These are phyloP conservation scores for Cryptosporidium tyzzeri DNA, from an alignment of 169 alveolate species.

Conservation along the genomic window DNA sequence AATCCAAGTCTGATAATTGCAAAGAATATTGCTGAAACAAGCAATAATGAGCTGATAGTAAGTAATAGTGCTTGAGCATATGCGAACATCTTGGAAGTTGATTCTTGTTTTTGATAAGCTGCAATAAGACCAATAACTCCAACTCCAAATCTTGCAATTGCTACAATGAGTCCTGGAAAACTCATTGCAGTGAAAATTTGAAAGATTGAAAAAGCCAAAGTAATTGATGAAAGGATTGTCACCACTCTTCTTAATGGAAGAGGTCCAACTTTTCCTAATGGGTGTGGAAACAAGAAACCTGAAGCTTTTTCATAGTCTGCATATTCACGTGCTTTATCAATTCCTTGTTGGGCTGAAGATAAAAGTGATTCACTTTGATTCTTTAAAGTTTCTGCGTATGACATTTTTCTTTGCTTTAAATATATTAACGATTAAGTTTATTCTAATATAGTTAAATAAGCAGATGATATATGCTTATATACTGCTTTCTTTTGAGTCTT, in stretches of 20 bases:
- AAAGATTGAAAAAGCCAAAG: slow-evolving; percentile 57
- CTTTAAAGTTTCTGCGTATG: slow-evolving; percentile 70
- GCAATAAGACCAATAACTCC: slow-evolving; percentile 67
- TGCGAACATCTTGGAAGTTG: slow-evolving; percentile 58
- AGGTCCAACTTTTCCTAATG: slow-evolving; percentile 76
- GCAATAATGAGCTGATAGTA: slow-evolving; percentile 44
- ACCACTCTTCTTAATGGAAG: slow-evolving; percentile 68
- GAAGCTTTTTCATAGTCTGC: slow-evolving; percentile 75
- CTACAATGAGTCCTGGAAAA: slow-evolving; percentile 66
- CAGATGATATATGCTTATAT: not conserved
- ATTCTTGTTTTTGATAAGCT: slow-evolving; percentile 70
- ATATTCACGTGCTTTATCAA: slow-evolving; percentile 73
- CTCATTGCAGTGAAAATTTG: slow-evolving; percentile 76
- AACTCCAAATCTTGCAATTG: slow-evolving; percentile 66
- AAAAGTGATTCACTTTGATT: slow-evolving; percentile 63
- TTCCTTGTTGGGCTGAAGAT: slow-evolving; percentile 74
- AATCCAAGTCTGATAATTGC: slow-evolving; percentile 63
- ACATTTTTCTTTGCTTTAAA: slow-evolving; percentile 22
- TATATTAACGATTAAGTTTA: not conserved
- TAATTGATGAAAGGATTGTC: slow-evolving; percentile 52
- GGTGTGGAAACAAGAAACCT: slow-evolving; percentile 68
- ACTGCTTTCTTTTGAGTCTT: not conserved
- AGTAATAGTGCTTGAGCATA: slow-evolving; percentile 61
- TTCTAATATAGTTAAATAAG: not conserved
- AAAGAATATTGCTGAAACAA: slow-evolving; percentile 65